A percentile compares a stretch with the other conserved stretches of the same genome.
Evolutionary conservation across 495 filamentous ascomycete genomes (phyloP).

Genomic region (Lophium mytilinum): DNA sequence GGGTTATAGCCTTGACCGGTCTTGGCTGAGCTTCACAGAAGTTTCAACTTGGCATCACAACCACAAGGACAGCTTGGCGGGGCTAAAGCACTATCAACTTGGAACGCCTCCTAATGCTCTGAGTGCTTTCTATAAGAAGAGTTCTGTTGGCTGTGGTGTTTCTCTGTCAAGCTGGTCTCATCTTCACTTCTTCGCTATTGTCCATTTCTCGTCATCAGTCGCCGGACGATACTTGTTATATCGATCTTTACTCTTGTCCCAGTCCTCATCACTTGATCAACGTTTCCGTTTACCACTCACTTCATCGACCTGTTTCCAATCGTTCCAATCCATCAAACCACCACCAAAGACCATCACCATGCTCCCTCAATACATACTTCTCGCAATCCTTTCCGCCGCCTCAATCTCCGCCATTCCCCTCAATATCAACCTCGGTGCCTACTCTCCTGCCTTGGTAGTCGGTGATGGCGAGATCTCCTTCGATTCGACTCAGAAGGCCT

Average conservation of each 20-base stretch:
- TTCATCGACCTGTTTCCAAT: no score
- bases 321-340: neutral
- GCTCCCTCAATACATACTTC: conserved; percentile 24
- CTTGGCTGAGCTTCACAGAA: conserved; percentile 26
- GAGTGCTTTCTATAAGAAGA: conserved; percentile 6
- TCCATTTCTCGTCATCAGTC: conserved; percentile 15
- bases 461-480: conserved; percentile 52
- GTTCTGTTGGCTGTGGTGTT: conserved; percentile 1
- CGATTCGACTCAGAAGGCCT: conserved; percentile 35
- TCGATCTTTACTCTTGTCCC: conserved; percentile 5
- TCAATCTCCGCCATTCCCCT: conserved; percentile 41
- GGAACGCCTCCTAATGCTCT: neutral
- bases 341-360: conserved; percentile 13
- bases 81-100: neutral
- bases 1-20: neutral
- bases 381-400: conserved; percentile 10
- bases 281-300: neutral
- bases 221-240: conserved; percentile 18
- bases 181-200: conserved; percentile 15
- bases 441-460: conserved; percentile 50
- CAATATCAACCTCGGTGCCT: conserved; percentile 54
- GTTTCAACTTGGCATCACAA: conserved; percentile 23
- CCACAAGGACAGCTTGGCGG: conserved; percentile 18
- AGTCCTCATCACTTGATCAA: conserved; percentile 10
- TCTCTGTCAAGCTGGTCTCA: conserved; percentile 20